Evolutionary conservation across 2,329 filamentous ascomycete species (phyloP), one percentile per base, ranked within the genome.

Genomic region (Aureobasidium sp.): DNA sequence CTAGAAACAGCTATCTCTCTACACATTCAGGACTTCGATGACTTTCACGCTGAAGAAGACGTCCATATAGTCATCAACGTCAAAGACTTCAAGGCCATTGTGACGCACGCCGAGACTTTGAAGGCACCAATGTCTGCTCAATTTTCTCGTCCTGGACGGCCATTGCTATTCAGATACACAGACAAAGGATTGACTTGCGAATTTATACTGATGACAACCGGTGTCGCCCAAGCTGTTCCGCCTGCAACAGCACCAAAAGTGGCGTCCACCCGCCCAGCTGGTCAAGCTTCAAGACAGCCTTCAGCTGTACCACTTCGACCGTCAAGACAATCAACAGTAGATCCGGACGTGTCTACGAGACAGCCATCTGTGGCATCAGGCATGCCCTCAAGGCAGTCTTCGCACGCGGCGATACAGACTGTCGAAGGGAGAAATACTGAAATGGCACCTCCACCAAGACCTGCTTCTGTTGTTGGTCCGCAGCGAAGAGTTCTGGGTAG

Each of bases 171-270:
- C 63, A 84, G 80, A 48, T 93, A 93, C 69, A 60, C 57, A 3
- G 80, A 82, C 27, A 85, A 87, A 63, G 88, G 86, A 37, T 79
- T 92, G 36, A 76, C 83, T 41, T 90, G 86, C 72, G 87, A 92
- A 66, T 92, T 91, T 68, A 87, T 91, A 47, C 81, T 93, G 64
- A 92, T 91, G 88, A 93, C 89, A 0, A 85, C 88, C 9, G 89
- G 89, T 15, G 88, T 91, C 59, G 76, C 77, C 65, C 75, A 72
- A 17, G 57, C 59, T 11, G 27, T 47, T n/a, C 57, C 62, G 17
- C 68, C 72, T 5, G 74, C 78, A 5, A 70, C 65, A 17, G 67
- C 68, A 48, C 69, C 65, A 15, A 68, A 65, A 47, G 63, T 76
- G 71, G 56, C 74, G 69, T 63, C 74, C 70, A 64, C 75, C 71